Base-by-base conservation (phyloP, 768 basidiomycete genomes). In the Galerina marginata region DNA sequence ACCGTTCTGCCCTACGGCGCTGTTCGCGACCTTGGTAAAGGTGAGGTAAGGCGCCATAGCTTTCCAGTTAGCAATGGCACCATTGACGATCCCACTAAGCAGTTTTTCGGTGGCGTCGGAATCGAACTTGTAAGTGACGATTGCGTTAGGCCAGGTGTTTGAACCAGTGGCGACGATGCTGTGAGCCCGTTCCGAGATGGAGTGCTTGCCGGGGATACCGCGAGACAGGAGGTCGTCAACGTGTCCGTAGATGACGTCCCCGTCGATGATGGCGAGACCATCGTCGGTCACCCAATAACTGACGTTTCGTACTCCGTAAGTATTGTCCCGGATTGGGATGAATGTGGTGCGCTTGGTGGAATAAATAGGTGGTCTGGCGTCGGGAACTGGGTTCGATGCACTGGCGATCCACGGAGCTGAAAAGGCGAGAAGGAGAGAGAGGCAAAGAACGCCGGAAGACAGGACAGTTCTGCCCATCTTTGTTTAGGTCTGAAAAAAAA, bases 221-320 rank as follows among this genome's bases (percentile, higher is more conserved):
- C 48, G 44, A 4, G 46, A 33, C 2, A 56, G 15, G 16, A 56
- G 55, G 6, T 15, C 29, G 9, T 56, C 36, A 9, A 48, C 4
- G 6, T 33, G 20, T 0, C 55, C 55, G 44, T 56, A 56, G 14
- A 56, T 46, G 36, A 56, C 46, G 26, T 56, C 55, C 5, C 55
- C 55, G 55, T 56, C 55, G 12, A 48, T 48, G 9, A 56, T 39
- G 4, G 55, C 55, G 6, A 47, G 33, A 3, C 38, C 46, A n/a
- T 56, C 36, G 6, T 47, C 29, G 10, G 44, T 56, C n/a, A 56
- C 55, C 55, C 55, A 56, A 14, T 56, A 56, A 16, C 45, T 48
- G n/a, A 56, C 55, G 2, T 47, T 25, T 15, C 55, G 45, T 6
- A 26, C 16, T 20, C 46, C 44, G 16, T 48, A 47, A 6, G 37